phyloP scores from a whole-genome alignment of 2,329 filamentous ascomycete species.

The Arachnomyces sp. region DNA sequence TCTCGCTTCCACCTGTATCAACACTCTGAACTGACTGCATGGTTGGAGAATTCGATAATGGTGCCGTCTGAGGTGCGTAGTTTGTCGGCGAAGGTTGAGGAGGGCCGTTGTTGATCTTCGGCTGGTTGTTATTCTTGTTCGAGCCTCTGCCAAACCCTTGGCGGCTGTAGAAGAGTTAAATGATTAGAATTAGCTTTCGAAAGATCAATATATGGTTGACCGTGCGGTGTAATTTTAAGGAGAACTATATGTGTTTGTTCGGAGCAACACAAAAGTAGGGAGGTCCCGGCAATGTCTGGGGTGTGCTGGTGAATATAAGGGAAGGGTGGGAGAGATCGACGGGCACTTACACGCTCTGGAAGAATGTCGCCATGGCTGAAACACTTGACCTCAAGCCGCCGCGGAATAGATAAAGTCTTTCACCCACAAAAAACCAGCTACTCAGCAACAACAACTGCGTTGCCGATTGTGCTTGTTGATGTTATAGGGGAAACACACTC shows the following conservation, averaged over 20 bases:
- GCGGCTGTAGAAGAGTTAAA: conserved; percentile 29
- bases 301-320: conserved; percentile 14
- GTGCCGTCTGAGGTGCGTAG: conserved; percentile 21
- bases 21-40: conserved; percentile 29
- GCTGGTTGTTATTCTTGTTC: conserved; percentile 33
- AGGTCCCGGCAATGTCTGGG: conserved; percentile 11
- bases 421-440: conserved; percentile 5
- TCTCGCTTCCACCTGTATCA: conserved; percentile 30
- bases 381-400: conserved; percentile 7
- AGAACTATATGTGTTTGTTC: conserved; percentile 2
- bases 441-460: neutral
- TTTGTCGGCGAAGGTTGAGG: conserved; percentile 24
- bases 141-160: conserved; percentile 43
- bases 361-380: conserved; percentile 40
- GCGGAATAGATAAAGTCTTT: neutral
- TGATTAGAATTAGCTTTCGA: conserved; percentile 19
- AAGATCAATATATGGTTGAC: conserved; percentile 11
- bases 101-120: conserved; percentile 32
- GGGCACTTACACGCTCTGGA: conserved; percentile 43
- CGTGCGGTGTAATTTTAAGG: conserved; percentile 5
- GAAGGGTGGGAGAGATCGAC: conserved; percentile 16
- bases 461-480: too few species aligned
- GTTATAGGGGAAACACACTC: neutral
- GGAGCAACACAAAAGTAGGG: conserved; percentile 11
- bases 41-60: conserved; percentile 34